Conservation (phyloP, 2,329 filamentous ascomycete species). For the Neopestalotiopsis sp. region DNA sequence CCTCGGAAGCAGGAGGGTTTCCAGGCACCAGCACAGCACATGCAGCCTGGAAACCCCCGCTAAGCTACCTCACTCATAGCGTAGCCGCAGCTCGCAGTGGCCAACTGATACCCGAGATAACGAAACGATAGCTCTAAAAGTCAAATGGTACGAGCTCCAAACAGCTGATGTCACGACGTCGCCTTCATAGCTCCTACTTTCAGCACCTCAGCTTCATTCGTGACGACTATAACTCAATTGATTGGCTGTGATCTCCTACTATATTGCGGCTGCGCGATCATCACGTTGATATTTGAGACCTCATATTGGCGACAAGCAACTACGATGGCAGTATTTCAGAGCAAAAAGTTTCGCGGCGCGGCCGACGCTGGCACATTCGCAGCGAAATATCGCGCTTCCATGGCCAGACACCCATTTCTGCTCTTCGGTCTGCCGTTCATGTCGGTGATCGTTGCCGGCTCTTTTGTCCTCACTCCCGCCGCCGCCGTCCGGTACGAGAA, state of each 20-base stretch:
- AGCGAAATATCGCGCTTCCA: slow-evolving; percentile 74
- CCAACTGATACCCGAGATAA: not conserved
- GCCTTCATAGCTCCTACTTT: not conserved
- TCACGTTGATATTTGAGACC: not conserved
- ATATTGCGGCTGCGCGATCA: not conserved
- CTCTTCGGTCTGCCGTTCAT: slow-evolving; percentile 96
- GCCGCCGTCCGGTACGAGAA: slow-evolving; percentile 93
- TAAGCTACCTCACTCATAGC: not conserved
- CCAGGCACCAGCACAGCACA: not conserved
- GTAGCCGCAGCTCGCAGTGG: not conserved
- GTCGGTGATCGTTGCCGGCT: slow-evolving; percentile 85
- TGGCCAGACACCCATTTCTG: slow-evolving; percentile 83
- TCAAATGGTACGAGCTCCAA: slow-evolving; percentile 8
- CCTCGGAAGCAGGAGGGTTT: not conserved
- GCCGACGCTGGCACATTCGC: slow-evolving; percentile 72
- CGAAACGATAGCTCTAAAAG: not conserved
- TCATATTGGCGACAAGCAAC: not conserved
- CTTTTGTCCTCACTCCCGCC: slow-evolving; percentile 92
- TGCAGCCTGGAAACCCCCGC: not conserved
- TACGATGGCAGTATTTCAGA: slow-evolving; percentile 66
- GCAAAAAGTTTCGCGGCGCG: slow-evolving; percentile 72
- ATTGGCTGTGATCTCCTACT: not conserved
- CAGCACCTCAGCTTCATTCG: not conserved
- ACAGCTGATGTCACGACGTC: slow-evolving; percentile 10
- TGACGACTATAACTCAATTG: not conserved